These are phyloP conservation scores for Furcasterigmium furcatum DNA, from an alignment of 2,329 filamentous ascomycete species.

Conservation along the genomic window DNA sequence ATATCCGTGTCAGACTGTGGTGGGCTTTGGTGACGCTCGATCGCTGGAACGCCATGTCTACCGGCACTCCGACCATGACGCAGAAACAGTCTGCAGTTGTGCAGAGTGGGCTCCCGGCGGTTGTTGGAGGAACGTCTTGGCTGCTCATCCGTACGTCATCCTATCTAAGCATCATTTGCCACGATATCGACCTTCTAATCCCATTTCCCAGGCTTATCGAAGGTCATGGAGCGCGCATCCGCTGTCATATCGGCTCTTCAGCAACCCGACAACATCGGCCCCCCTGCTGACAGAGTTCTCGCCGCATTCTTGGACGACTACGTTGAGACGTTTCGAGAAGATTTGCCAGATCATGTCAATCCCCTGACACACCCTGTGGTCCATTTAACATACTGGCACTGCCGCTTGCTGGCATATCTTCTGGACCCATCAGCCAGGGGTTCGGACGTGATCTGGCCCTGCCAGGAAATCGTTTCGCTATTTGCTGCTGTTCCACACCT, in stretches of 20 bases:
- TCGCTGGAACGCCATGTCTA: slow-evolving; percentile 69
- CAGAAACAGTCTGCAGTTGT: slow-evolving; percentile 60
- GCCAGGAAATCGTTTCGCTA: slow-evolving; percentile 55
- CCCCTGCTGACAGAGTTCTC: slow-evolving; percentile 25
- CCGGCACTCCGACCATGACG: slow-evolving; percentile 59
- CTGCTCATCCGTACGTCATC: slow-evolving; percentile 59
- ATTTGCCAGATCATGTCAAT: slow-evolving; percentile 55
- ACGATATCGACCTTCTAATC: neutral
- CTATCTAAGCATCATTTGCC: neutral
- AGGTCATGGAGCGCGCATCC: slow-evolving; percentile 44
- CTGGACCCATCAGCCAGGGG: slow-evolving; percentile 53
- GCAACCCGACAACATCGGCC: slow-evolving; percentile 3
- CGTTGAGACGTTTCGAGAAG: slow-evolving; percentile 63
- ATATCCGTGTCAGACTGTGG: slow-evolving; percentile 64
- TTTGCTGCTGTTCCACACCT: slow-evolving; percentile 52
- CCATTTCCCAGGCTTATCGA: slow-evolving; percentile 44
- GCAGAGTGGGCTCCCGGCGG: slow-evolving; percentile 52
- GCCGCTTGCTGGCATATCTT: slow-evolving; percentile 61
- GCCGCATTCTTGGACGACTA: slow-evolving; percentile 51
- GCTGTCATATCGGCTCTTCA: slow-evolving; percentile 27
- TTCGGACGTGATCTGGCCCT: slow-evolving; percentile 57
- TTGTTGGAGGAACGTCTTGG: slow-evolving; percentile 62
- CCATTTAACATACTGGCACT: slow-evolving; percentile 68
- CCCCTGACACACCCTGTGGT: slow-evolving; percentile 51
- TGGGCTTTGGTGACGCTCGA: slow-evolving; percentile 71